Conservation (phyloP, 805 yeast species). For the Candida dendrica region DNA sequence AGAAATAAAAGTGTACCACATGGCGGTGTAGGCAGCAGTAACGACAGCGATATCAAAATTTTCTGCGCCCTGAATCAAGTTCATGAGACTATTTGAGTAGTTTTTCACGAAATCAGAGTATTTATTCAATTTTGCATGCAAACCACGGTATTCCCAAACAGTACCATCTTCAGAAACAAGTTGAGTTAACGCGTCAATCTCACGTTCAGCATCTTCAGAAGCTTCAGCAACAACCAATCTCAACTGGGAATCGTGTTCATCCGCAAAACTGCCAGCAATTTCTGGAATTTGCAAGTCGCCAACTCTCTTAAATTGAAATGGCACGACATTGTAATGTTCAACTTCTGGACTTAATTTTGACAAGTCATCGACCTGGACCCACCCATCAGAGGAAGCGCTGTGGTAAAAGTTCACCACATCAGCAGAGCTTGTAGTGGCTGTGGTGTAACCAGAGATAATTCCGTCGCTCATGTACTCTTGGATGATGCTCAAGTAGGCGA, state of each 20-base stretch:
- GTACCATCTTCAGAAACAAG: slow-evolving; percentile 33
- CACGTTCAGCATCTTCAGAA: slow-evolving; percentile 4
- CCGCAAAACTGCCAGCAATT: slow-evolving; percentile 30
- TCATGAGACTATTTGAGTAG: slow-evolving; percentile 32
- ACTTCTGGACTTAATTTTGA: slow-evolving; percentile 29
- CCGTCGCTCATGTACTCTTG: slow-evolving; percentile 48
- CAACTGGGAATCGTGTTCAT: slow-evolving; percentile 35
- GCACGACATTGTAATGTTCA: slow-evolving; percentile 42
- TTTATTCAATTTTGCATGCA: slow-evolving; percentile 46
- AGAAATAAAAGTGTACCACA: slow-evolving; percentile 75
- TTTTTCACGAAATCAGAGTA: slow-evolving; percentile 45
- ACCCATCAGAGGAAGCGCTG: slow-evolving; percentile 27
- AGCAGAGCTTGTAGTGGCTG: slow-evolving; percentile 19
- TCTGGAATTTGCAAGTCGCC: slow-evolving; percentile 35
- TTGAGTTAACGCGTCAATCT: slow-evolving; percentile 4
- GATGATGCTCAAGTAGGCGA: slow-evolving; percentile 70
- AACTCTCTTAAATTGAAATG: slow-evolving; percentile 48
- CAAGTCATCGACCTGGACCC: slow-evolving; percentile 43
- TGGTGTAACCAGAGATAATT: slow-evolving; percentile 5
- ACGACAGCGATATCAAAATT: slow-evolving; percentile 78
- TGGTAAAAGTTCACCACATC: slow-evolving; percentile 28
- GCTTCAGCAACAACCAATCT: slow-evolving; percentile 29
- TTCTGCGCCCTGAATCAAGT: slow-evolving; percentile 64
- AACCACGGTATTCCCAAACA: slow-evolving; percentile 53
- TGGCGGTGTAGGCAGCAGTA: slow-evolving; percentile 74